Percentiles rank a stretch among this genome's conserved stretches.
Conservation (phyloP, 2,329 filamentous ascomycete species). For the Calonectria pseudoturangicola region DNA sequence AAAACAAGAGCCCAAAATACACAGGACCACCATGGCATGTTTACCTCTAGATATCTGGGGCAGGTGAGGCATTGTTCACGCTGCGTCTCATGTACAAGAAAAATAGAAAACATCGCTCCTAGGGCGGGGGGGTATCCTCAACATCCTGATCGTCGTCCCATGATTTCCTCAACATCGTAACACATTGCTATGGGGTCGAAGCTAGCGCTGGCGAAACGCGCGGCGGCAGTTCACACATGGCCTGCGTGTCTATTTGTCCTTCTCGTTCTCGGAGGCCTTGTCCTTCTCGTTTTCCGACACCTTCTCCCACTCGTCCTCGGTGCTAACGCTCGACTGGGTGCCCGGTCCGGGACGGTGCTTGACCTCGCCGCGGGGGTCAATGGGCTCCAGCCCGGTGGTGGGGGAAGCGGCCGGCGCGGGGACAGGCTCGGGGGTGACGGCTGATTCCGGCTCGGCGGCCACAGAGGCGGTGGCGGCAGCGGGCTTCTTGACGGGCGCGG, state of each 20-base stretch:
- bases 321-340: constrained; percentile 79
- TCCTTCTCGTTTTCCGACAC: constrained; percentile 83
- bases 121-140: constrained; percentile 53
- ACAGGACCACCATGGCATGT: constrained; percentile 30
- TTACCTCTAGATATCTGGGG: constrained; percentile 37
- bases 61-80: constrained; percentile 43
- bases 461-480: constrained; percentile 35
- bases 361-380: constrained; percentile 66
- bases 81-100: constrained; percentile 50
- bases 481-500: constrained; percentile 42
- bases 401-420: constrained; percentile 44
- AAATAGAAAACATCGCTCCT: constrained; percentile 46
- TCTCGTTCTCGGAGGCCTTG: constrained; percentile 69
- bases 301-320: constrained; percentile 98
- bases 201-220: neutral
- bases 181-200: constrained; percentile 10
- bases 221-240: constrained; percentile 13
- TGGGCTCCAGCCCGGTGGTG: constrained; percentile 65
- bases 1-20: constrained; percentile 13
- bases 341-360: constrained; percentile 68
- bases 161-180: constrained; percentile 21
- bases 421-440: constrained; percentile 32
- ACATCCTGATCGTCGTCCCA: constrained; percentile 35
- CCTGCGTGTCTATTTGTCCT: constrained; percentile 66
- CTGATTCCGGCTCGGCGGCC: constrained; percentile 52